phyloP scores from a whole-genome alignment of 2,329 filamentous ascomycete species.

The Claviceps cyperi region DNA sequence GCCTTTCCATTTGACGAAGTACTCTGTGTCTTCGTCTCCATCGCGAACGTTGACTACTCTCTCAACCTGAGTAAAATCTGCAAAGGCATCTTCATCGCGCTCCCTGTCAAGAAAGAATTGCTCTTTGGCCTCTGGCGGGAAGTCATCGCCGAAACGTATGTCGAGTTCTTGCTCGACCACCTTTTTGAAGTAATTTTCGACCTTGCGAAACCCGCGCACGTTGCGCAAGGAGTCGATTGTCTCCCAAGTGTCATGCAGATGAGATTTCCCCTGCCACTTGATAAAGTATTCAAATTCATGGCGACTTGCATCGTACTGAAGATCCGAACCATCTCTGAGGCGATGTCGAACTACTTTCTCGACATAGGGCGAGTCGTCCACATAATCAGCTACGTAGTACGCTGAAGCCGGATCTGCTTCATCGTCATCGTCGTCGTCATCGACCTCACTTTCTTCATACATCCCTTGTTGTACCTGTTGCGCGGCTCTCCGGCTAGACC shows the following conservation, averaged over 20 bases:
- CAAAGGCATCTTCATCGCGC: conserved; percentile 72
- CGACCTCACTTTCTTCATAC: conserved; percentile 45
- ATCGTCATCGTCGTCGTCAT: conserved; percentile 49
- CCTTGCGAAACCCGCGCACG: conserved; percentile 71
- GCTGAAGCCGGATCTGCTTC: conserved; percentile 42
- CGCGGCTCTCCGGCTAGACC: conserved; percentile 75
- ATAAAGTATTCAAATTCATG: conserved; percentile 84
- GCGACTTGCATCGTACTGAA: conserved; percentile 40
- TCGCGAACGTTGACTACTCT: conserved; percentile 75
- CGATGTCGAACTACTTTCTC: conserved; percentile 84
- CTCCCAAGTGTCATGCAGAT: conserved; percentile 95
- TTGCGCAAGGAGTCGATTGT: conserved; percentile 56
- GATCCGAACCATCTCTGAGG: conserved; percentile 51
- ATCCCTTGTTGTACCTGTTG: conserved; percentile 52
- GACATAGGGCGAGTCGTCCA: conserved; percentile 72
- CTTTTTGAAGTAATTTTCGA: conserved; percentile 92
- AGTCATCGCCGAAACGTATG: conserved; percentile 59
- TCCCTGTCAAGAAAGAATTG: conserved; percentile 94
- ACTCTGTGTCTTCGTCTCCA: conserved; percentile 69
- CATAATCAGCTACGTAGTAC: conserved; percentile 54
- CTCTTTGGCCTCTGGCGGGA: conserved; percentile 74
- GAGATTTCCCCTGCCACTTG: conserved; percentile 94
- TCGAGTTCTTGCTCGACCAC: conserved; percentile 66
- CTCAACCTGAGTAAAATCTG: conserved; percentile 85
- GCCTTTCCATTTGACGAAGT: conserved; percentile 94